Evolutionary conservation across 73 alveolate genomes (phyloP), one percentile per base, ranked within the genome.

Genomic region (Paramecium pentaurelia): DNA sequence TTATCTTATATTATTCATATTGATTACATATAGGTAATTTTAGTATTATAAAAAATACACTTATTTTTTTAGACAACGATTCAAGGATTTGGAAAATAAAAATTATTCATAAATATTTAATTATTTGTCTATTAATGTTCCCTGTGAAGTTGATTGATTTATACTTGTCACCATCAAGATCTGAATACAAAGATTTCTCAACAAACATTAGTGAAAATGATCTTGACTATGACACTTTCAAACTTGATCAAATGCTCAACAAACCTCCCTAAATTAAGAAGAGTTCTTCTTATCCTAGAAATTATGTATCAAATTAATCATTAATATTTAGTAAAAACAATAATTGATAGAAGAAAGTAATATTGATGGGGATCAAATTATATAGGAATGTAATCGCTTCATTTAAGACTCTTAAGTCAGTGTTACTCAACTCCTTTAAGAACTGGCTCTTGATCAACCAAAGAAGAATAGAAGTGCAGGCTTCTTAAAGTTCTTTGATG

Each of bases 401-500:
- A 64, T 80, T 1, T 27, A 45, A 45, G 91, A 80, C 18, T 6
- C 47, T 10, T 12, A 47, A 42, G 75, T 80, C 51, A 80, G 75
- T 25, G 77, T 49, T 80, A 42, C 44, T 0, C 25, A 80, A 20
- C 44, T 80, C n/a, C 58, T 80, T 2, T 12, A 80, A 16, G 75
- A 80, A 80, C 47, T 80, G 14, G 36, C 91, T 28, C 73, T 80
- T 22, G 91, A 80, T 20, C 25, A 42, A 42, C 91, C 91, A 2
- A 42, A 45, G 38, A 49, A 80, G 77, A 80, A 80, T 42, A 80
- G 91, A 80, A 32, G 77, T n/a, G 54, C 85, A 1, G 98, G 98
- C 10, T 77, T 73, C 18, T 92, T 96, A 8, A 96, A 96, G 84
- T 96, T 96, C 87, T 96, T 96, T 92, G 95, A 95, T 68, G 98